Conservation (phyloP, 495 filamentous ascomycete species). For the Penicillium herquei region DNA sequence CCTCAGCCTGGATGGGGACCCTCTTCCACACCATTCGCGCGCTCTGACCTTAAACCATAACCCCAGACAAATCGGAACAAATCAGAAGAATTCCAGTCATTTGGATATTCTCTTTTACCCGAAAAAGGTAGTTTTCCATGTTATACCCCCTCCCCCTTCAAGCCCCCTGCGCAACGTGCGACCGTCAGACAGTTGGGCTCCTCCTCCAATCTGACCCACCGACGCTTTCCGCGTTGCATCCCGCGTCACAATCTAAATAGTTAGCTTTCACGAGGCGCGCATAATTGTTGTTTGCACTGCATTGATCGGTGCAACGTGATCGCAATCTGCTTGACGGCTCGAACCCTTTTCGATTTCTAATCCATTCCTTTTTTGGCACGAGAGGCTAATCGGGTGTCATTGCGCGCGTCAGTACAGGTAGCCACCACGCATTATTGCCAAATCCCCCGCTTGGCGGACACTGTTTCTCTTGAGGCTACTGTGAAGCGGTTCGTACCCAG, state of each 20-base stretch:
- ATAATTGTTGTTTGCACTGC: conserved; percentile 32
- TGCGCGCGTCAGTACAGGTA: conserved; percentile 36
- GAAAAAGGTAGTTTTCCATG: conserved; percentile 20
- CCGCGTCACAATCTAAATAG: conserved; percentile 15
- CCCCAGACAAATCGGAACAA: conserved; percentile 33
- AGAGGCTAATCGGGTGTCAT: conserved; percentile 27
- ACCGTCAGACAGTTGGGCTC: conserved; percentile 25
- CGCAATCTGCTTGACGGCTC: conserved; percentile 8
- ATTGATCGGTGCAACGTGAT: conserved; percentile 23
- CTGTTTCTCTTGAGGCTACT: conserved; percentile 33
- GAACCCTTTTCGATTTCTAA: conserved; percentile 12
- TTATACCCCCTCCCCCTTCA: conserved; percentile 11
- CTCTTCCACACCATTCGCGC: conserved; percentile 17
- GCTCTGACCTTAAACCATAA: conserved; percentile 24
- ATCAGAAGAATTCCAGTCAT: conserved; percentile 3
- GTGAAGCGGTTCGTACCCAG: conserved; percentile 49
- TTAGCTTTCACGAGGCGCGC: conserved; percentile 21
- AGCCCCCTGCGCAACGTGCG: conserved; percentile 35
- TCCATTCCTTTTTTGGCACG: conserved; percentile 15
- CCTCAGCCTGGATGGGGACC: conserved; percentile 14
- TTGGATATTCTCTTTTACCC: conserved; percentile 21
- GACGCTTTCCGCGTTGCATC: conserved; percentile 37
- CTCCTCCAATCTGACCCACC: conserved; percentile 34
- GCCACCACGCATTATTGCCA: conserved; percentile 34
- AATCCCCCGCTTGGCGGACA: conserved; percentile 36